Percentiles rank a stretch among this genome's conserved stretches.
Conservation (phyloP, 2,329 filamentous ascomycete genomes). For the Sarocladium brachiariae region DNA sequence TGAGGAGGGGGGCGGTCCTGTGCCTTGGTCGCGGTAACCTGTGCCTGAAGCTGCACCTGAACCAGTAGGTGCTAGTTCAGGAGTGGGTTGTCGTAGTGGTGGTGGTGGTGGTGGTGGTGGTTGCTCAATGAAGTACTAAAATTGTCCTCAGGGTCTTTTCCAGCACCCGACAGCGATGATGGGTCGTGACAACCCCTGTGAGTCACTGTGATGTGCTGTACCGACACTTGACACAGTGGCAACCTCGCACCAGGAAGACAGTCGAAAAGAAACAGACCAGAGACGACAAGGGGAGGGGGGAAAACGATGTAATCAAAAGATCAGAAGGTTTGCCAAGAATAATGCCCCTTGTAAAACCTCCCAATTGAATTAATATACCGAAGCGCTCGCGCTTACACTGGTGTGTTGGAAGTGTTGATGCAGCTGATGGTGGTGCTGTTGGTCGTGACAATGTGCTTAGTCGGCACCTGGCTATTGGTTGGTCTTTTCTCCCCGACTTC, state of each 20-base stretch:
- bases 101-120: neutral
- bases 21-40: constrained; percentile 2
- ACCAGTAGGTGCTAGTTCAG: neutral
- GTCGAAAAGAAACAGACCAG: neutral
- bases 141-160: neutral
- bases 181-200: neutral
- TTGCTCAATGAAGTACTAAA: neutral
- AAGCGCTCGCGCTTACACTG: constrained; percentile 1
- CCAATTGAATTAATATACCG: neutral
- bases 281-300: neutral
- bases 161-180: constrained; percentile 5
- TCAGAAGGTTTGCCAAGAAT: neutral
- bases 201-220: neutral
- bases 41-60: constrained; percentile 5
- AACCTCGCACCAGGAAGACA: neutral
- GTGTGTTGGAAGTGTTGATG: neutral
- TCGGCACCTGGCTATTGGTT: neutral
- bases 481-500: constrained; percentile 1
- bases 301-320: neutral
- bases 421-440: neutral
- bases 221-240: neutral
- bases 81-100: neutral
- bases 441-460: neutral
- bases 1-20: neutral
- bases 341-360: neutral